phyloP scores from a whole-genome alignment of 148 eudicot genomes.

The Camellia japonica region DNA sequence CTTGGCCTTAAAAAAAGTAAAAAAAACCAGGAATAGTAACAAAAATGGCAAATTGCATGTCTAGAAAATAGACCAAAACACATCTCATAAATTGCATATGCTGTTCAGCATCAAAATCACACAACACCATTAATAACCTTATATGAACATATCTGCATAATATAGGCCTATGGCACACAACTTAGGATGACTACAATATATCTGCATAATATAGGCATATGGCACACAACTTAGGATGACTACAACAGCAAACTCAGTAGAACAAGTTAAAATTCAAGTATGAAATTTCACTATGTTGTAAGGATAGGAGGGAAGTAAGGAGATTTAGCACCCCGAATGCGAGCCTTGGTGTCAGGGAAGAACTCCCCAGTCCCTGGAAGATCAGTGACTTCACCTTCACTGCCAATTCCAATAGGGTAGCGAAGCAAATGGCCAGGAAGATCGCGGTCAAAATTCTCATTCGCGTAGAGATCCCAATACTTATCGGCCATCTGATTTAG shows the following conservation, averaged over 20 bases:
- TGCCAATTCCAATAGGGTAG: constrained; percentile 63
- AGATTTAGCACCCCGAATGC: constrained; percentile 58
- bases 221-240: neutral
- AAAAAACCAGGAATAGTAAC: neutral
- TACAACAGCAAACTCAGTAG: neutral
- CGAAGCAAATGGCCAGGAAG: constrained; percentile 81
- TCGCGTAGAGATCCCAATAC: constrained; percentile 66
- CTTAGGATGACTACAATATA: too few species aligned
- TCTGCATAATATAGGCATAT: neutral
- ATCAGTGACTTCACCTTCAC: constrained; percentile 62
- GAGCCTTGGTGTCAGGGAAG: constrained; percentile 84
- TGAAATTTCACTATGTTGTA: constrained; percentile 44
- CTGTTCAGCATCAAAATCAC: constrained; percentile 15
- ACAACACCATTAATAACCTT: constrained; percentile 9
- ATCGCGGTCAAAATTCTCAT: constrained; percentile 55
- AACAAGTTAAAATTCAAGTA: neutral
- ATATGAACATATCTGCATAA: constrained; percentile 1
- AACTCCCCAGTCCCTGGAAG: constrained; percentile 53
- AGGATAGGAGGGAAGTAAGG: constrained; percentile 82
- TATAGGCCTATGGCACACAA: too few species aligned
- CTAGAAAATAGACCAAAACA: neutral
- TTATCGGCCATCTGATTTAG: constrained; percentile 62
- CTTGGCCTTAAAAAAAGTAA: too few species aligned
- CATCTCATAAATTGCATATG: neutral
- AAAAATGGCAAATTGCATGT: neutral